Base-by-base conservation (phyloP, 495 filamentous ascomycete genomes). In the Penicillium atrosanguineum region DNA sequence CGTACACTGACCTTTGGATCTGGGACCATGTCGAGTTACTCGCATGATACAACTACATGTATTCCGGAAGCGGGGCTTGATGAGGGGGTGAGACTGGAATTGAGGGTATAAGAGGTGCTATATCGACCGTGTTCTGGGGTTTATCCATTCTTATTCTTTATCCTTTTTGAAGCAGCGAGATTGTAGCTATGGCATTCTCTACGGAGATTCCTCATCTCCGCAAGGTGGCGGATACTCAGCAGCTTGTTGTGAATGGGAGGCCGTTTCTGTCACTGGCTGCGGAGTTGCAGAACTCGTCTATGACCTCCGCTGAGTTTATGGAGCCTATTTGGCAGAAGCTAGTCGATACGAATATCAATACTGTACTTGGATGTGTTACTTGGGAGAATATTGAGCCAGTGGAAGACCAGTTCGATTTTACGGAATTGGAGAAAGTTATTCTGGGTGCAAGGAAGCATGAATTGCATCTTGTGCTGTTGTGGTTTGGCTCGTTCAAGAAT, bases 401-500 rank as follows among this genome's bases (percentile, higher is more conserved):
- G 0, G 77, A 81, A 60, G 74, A 71, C 12, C 46, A 67, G 19
- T 81, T 81, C 51, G 57, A 68, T 37, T 77, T 80, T 43, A 48
- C 52, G 5, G 67, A 78, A 50, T 66, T 80, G 6, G 73, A 78
- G 45, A 53, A 70, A 50, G 60, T 74, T 28, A 69, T 81, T 34
- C 26, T 62, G 5, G 72, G 62, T 42, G 76, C 75, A 12, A 57
- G 73, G 39, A 43, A 62, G 20, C 64, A 79, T 51, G 69, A 62
- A 6, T 34, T 80, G 28, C 70, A 70, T 42, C 61, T 81, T 0
- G 64, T 79, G 3, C 43, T 79, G 21, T 62, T 79, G n/a, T 79
- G 78, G 78, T 78, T 79, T 64, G 78, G 75, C 2, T 69, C 69
- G 1, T 79, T 76, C 61, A 78, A 81, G 54, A 79, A 79, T 63